These are phyloP conservation scores for Limtongozyma cylindracea DNA, from an alignment of 805 yeast species.

Conservation along the genomic window DNA sequence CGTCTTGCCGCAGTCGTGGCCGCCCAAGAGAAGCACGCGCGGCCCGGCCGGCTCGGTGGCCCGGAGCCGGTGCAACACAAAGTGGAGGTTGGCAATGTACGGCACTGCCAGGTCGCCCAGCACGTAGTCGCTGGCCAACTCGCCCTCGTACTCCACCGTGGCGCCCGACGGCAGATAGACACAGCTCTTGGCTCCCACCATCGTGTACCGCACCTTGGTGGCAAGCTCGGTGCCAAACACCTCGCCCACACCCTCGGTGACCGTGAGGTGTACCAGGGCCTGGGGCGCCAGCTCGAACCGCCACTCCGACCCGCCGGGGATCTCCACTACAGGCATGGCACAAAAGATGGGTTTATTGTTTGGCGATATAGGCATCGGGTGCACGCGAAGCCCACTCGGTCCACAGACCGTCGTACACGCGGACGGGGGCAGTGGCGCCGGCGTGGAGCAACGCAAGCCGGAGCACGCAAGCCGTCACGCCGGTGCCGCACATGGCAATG, in stretches of 20 bases:
- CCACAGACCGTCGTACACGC: constrained; percentile 64
- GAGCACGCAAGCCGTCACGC: constrained; percentile 81
- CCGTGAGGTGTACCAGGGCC: constrained; percentile 21
- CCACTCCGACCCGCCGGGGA: constrained; percentile 39
- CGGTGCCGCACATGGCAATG: constrained; percentile 86
- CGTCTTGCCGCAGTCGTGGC: constrained; percentile 54
- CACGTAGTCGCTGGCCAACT: constrained; percentile 26
- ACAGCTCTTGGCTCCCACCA: constrained; percentile 13
- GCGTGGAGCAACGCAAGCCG: constrained; percentile 33
- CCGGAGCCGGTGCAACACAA: constrained; percentile 37
- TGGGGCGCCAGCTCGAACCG: constrained; percentile 40
- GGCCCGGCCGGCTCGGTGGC: constrained; percentile 16
- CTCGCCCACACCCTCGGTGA: constrained; percentile 55
- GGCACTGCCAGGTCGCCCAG: constrained; percentile 51
- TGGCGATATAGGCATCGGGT: no score
- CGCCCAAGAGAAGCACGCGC: constrained; percentile 52
- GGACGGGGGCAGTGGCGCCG: constrained; percentile 10
- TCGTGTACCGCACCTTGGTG: constrained; percentile 21
- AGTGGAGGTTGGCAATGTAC: constrained; percentile 40
- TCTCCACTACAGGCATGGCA: no score
- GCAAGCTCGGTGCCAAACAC: constrained; percentile 87
- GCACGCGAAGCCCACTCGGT: constrained; percentile 69
- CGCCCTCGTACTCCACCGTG: constrained; percentile 21
- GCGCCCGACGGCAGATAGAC: constrained; percentile 33
- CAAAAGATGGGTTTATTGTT: no score